These are phyloP conservation scores for Trichoderma orchidacearum DNA, from an alignment of 495 filamentous ascomycete genomes.

Conservation along the genomic window DNA sequence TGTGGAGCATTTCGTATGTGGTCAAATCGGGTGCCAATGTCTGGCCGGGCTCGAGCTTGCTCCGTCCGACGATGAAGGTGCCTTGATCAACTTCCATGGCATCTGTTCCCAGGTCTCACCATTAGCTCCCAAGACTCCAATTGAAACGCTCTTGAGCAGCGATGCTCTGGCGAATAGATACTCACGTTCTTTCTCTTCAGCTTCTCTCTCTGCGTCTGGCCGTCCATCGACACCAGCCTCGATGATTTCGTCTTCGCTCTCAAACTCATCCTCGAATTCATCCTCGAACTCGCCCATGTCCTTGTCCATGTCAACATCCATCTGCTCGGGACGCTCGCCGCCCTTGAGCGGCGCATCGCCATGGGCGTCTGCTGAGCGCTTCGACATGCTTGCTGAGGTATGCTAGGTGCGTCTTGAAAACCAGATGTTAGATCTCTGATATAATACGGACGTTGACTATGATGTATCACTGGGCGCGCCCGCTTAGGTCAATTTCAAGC, in stretches of 20 bases:
- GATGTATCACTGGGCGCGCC: background rate
- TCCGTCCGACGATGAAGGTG: conserved; percentile 84
- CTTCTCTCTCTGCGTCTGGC: conserved; percentile 84
- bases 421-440: background rate
- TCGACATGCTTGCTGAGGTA: conserved; percentile 44
- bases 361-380: conserved; percentile 49
- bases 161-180: conserved; percentile 1
- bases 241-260: conserved; percentile 90
- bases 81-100: conserved; percentile 75
- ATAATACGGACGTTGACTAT: background rate
- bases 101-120: conserved; percentile 22
- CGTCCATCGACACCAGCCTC: conserved; percentile 89
- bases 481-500: background rate
- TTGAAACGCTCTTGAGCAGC: background rate
- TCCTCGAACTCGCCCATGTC: conserved; percentile 89
- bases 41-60: conserved; percentile 76
- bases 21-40: conserved; percentile 79
- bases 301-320: conserved; percentile 32
- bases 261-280: conserved; percentile 92
- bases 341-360: conserved; percentile 49
- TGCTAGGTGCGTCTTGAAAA: background rate
- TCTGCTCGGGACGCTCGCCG: conserved; percentile 48
- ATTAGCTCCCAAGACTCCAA: conserved; percentile 8
- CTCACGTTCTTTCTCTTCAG: conserved; percentile 60
- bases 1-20: conserved; percentile 94